phyloP scores from a whole-genome alignment of 139 green algal species.

The Tetraselmis chui region DNA sequence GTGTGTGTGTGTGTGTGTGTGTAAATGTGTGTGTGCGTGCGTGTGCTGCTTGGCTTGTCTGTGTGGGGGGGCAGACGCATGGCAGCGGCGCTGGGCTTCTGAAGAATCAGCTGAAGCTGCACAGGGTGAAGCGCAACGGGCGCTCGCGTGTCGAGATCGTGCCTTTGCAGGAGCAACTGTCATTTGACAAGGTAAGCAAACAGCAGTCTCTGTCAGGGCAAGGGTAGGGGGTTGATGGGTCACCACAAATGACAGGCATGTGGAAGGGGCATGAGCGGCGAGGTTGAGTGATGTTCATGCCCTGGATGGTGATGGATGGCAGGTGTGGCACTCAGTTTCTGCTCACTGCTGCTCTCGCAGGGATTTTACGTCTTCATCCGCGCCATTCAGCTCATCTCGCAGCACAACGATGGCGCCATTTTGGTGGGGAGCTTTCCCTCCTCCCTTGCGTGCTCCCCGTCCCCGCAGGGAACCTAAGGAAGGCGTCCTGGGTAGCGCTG shows the following conservation, averaged over 20 bases:
- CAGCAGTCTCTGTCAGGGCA: background rate
- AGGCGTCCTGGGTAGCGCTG: conserved; percentile 3
- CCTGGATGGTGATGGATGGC: background rate
- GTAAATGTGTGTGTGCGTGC: background rate
- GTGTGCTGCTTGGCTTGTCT: background rate
- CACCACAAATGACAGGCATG: background rate
- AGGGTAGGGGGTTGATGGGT: background rate
- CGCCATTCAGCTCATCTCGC: conserved; percentile 70
- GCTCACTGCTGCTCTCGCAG: conserved; percentile 15
- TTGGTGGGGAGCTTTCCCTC: conserved; percentile 43
- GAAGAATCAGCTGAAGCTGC: conserved; percentile 77
- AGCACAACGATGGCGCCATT: conserved; percentile 65
- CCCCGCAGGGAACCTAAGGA: background rate
- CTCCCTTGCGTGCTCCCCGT: background rate
- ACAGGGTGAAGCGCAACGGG: conserved; percentile 48
- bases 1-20: background rate
- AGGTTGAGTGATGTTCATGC: background rate
- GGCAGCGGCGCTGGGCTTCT: conserved; percentile 35
- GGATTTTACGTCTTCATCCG: conserved; percentile 85
- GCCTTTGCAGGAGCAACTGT: conserved; percentile 63
- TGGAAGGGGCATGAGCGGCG: background rate
- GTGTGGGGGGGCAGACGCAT: too few species aligned
- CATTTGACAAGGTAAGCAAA: conserved; percentile 73
- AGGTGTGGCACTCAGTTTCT: background rate
- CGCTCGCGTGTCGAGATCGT: conserved; percentile 51